Base-by-base conservation (phyloP, 345 rosid species). In the Clausena lansium region DNA sequence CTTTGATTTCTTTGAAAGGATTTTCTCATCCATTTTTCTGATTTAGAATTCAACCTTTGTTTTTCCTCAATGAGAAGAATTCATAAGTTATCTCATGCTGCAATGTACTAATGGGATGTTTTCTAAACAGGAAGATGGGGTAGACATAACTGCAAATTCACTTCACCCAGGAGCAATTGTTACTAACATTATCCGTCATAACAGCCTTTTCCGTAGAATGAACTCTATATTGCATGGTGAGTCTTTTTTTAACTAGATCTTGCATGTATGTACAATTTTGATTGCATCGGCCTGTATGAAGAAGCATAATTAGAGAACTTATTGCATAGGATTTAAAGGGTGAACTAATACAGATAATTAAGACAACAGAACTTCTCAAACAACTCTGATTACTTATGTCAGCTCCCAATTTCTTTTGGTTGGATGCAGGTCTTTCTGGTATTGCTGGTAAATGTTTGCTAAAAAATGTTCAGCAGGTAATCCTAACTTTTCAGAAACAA, bases 401-500 rank as follows among this genome's bases (percentile, higher is more conserved):
- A 11, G 10, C 50, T 41, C 10, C 15, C 2, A 7, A 2, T 38
- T 66, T 66, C 55, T 50, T 50, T 17, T 17, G 0, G 62, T 65
- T 72, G 76, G 77, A 82, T 78, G 83, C 85, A 93, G 97, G 80
- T 45, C 65, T 90, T 64, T 64, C 85, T 58, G 74, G 66, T 32
- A 54, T 72, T 9, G 35, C 89, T 32, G 91, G 92, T 19, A 87
- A 81, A 80, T 85, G 68, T 77, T 50, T 87, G 65, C 79, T 91
- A 1, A 94, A 91, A 83, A 87, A 72, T 81, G 79, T 91, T 76
- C 93, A 83, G 66, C 98, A 92, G 98, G 97, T 94, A 71, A 6
- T 28, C 4, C 14, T 10, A 27, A 60, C 11, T 33, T 65, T 45
- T 8, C 10, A 24, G 58, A 41, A 41, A 41, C 50, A 41, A 41